Evolutionary conservation across 2,329 filamentous ascomycete genomes (phyloP).

Genomic region (Fusarium sulawesiense): DNA sequence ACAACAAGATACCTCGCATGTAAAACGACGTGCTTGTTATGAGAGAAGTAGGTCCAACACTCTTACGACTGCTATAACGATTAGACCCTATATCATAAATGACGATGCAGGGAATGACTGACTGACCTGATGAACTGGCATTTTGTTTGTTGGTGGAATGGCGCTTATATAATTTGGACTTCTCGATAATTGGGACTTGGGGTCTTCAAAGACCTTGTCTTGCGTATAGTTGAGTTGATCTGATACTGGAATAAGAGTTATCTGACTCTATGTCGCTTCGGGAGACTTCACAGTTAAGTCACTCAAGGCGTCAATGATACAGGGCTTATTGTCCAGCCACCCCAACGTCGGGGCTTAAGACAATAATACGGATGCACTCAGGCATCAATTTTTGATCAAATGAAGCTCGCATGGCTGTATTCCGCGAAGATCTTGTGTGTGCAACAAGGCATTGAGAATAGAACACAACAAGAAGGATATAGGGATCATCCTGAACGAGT

Average conservation of each 20-base stretch:
- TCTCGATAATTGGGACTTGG: neutral
- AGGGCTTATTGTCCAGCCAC: constrained; percentile 57
- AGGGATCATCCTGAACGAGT: constrained; percentile 25
- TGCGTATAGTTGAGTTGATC: constrained; percentile 2
- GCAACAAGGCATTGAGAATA: constrained; percentile 35
- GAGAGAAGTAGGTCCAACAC: constrained; percentile 20
- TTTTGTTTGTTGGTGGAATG: constrained; percentile 21
- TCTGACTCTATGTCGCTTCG: constrained; percentile 39
- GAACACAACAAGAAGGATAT: constrained; percentile 18
- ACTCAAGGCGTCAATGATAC: constrained; percentile 41
- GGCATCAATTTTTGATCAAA: constrained; percentile 28
- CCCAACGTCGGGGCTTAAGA: constrained; percentile 66
- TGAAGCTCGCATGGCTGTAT: constrained; percentile 39
- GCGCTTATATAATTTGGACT: neutral
- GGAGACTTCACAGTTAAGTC: constrained; percentile 27
- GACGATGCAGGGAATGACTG: neutral
- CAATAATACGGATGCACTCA: constrained; percentile 32
- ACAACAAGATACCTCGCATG: neutral
- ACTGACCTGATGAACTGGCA: constrained; percentile 34
- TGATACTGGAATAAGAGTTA: constrained; percentile 24
- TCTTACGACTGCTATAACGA: neutral
- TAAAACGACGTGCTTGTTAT: constrained; percentile 6
- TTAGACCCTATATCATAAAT: constrained; percentile 13
- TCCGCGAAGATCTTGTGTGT: constrained; percentile 30
- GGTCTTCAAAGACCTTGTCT: neutral